Conservation (phyloP, 129 eudicot genomes). For the Lactuca sativa region DNA sequence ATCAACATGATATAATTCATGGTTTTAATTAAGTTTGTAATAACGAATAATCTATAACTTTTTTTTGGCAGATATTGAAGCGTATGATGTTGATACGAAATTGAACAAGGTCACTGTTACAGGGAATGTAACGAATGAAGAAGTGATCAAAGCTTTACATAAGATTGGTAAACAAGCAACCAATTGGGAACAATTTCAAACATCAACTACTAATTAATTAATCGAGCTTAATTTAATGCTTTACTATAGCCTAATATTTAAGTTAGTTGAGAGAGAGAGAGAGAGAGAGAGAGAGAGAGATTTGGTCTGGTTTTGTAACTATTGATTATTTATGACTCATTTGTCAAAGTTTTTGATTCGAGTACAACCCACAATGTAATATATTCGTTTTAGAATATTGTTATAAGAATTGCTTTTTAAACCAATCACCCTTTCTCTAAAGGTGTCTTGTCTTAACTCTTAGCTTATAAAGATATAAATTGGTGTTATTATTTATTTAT, state of each 20-base stretch:
- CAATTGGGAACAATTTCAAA: slow-evolving; percentile 45
- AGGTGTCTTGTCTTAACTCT: no score
- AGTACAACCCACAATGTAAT: slow-evolving; percentile 10
- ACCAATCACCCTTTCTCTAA: neutral
- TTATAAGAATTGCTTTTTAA: neutral
- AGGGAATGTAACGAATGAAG: slow-evolving; percentile 75
- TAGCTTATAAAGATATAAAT: neutral
- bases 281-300: slow-evolving; percentile 3
- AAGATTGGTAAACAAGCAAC: slow-evolving; percentile 83
- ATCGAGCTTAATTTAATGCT: neutral
- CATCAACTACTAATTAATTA: slow-evolving; percentile 19
- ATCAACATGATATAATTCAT: neutral
- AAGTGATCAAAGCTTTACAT: slow-evolving; percentile 68
- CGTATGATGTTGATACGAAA: slow-evolving; percentile 73
- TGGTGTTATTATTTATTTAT: neutral
- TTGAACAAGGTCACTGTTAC: slow-evolving; percentile 78
- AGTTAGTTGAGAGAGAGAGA: neutral
- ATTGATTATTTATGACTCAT: slow-evolving; percentile 2
- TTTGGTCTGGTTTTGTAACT: slow-evolving; percentile 5
- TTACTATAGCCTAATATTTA: neutral
- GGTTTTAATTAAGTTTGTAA: neutral
- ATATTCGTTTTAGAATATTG: no score
- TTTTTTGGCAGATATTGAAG: slow-evolving; percentile 67
- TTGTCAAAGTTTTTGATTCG: slow-evolving; percentile 9
- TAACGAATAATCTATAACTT: neutral